Percentiles rank a stretch among this genome's conserved stretches.
Conservation (phyloP, 371 early-diverging fungal genomes). For the Gilbertella persicaria region DNA sequence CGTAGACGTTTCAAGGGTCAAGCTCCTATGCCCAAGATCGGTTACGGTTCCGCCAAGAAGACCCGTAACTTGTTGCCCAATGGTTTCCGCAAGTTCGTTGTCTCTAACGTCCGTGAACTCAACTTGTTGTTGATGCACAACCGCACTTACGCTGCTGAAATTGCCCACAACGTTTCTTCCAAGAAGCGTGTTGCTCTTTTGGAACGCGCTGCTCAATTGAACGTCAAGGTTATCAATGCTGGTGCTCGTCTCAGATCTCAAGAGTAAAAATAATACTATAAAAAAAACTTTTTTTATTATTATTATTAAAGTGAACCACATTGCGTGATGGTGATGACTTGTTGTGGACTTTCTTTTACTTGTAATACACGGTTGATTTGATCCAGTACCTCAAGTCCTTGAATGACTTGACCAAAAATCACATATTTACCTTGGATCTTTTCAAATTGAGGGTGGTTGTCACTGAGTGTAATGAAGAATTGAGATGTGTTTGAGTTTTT, state of each 20-base stretch:
- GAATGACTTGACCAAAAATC: slow-evolving; percentile 73
- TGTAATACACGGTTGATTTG: slow-evolving; percentile 45
- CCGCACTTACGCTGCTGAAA: slow-evolving; percentile 98
- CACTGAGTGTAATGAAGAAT: slow-evolving; percentile 72
- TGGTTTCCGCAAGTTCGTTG: slow-evolving; percentile 98
- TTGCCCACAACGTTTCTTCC: slow-evolving; percentile 97
- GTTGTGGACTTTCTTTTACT: slow-evolving; percentile 39
- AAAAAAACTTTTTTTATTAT: slow-evolving; percentile 3
- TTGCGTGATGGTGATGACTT: slow-evolving; percentile 39
- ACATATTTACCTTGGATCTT: slow-evolving; percentile 79
- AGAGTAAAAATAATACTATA: slow-evolving; percentile 57
- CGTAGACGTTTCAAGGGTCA: slow-evolving; percentile 91
- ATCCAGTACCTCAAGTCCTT: slow-evolving; percentile 49
- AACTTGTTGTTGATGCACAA: slow-evolving; percentile 98
- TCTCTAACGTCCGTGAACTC: slow-evolving; percentile 95
- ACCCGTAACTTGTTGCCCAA: slow-evolving; percentile 97
- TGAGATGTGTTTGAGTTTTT: slow-evolving; percentile 86
- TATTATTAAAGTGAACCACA: slow-evolving; percentile 32
- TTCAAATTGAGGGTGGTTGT: slow-evolving; percentile 44
- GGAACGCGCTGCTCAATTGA: slow-evolving; percentile 96
- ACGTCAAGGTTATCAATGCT: slow-evolving; percentile 98
- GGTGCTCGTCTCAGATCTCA: slow-evolving; percentile 94
- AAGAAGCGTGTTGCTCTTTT: slow-evolving; percentile 97
- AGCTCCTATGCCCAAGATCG: slow-evolving; percentile 99
- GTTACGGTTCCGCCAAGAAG: slow-evolving; percentile 97